A percentile compares a stretch with the other conserved stretches of the same genome.
Conservation (phyloP, 306 rosid genomes). For the Carpinus viminea region DNA sequence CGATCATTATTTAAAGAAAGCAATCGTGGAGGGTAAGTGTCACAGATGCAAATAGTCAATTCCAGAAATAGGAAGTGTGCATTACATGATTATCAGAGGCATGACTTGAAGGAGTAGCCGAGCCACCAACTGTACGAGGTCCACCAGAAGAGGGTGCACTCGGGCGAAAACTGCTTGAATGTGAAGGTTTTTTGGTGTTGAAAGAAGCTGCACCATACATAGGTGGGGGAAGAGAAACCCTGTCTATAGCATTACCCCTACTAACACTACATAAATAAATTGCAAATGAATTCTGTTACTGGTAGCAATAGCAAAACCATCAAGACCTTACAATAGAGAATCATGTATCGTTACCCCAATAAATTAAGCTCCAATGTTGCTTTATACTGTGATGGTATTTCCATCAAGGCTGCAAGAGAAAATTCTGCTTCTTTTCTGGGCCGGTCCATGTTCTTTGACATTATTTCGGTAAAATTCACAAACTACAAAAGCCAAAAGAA, state of each 20-base stretch:
- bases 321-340: conserved; percentile 11
- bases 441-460: conserved; percentile 72
- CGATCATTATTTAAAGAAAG: conserved; percentile 3
- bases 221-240: conserved; percentile 92
- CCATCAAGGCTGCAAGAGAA: conserved; percentile 88
- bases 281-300: conserved; percentile 15
- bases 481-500: conserved; percentile 54
- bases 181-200: conserved; percentile 47
- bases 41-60: not conserved
- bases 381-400: conserved; percentile 90
- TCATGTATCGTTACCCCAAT: conserved; percentile 66
- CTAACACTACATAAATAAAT: conserved; percentile 37
- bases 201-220: conserved; percentile 60
- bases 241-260: conserved; percentile 66
- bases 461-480: conserved; percentile 90
- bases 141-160: conserved; percentile 54
- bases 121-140: conserved; percentile 25
- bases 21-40: not conserved
- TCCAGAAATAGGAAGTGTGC: conserved; percentile 18
- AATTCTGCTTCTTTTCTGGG: conserved; percentile 87
- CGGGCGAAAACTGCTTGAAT: conserved; percentile 48
- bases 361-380: conserved; percentile 77
- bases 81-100: conserved; percentile 68
- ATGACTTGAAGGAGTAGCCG: conserved; percentile 44
- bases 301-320: conserved; percentile 21